Conservation (phyloP, 2,329 filamentous ascomycete genomes). For the Calonectria pteridis region DNA sequence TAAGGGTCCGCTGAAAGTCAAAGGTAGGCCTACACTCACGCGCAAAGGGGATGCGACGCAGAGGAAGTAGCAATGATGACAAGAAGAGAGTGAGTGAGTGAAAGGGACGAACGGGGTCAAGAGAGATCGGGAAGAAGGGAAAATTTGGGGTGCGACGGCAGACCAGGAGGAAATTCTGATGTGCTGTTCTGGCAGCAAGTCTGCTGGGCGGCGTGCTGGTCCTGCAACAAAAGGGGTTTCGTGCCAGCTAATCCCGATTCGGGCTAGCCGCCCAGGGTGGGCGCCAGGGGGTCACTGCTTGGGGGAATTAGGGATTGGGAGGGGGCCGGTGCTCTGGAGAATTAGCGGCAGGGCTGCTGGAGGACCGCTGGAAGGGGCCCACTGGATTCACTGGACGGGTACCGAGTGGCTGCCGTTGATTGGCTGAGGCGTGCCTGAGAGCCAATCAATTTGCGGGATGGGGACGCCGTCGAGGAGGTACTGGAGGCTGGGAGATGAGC, state of each 20-base stretch:
- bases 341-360: conserved; percentile 44
- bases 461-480: conserved; percentile 31
- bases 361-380: conserved; percentile 31
- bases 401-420: conserved; percentile 33
- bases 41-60: conserved; percentile 43
- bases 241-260: conserved; percentile 40
- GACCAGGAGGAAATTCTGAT: conserved; percentile 50
- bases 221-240: conserved; percentile 51
- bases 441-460: conserved; percentile 42
- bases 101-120: conserved; percentile 39
- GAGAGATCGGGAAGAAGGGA: conserved; percentile 40
- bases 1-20: conserved; percentile 38
- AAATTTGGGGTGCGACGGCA: conserved; percentile 48
- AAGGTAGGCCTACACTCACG: conserved; percentile 43
- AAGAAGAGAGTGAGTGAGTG: conserved; percentile 42
- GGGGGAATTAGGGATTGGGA: conserved; percentile 25
- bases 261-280: conserved; percentile 37
- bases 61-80: conserved; percentile 55
- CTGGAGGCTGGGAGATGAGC: conserved; percentile 42
- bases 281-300: conserved; percentile 30
- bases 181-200: conserved; percentile 48
- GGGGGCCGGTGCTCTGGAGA: conserved; percentile 42
- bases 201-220: conserved; percentile 43
- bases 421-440: conserved; percentile 28
- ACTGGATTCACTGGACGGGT: conserved; percentile 14